These are phyloP conservation scores for Mariannaea sp. DNA, from an alignment of 2,329 filamentous ascomycete species.

Conservation along the genomic window DNA sequence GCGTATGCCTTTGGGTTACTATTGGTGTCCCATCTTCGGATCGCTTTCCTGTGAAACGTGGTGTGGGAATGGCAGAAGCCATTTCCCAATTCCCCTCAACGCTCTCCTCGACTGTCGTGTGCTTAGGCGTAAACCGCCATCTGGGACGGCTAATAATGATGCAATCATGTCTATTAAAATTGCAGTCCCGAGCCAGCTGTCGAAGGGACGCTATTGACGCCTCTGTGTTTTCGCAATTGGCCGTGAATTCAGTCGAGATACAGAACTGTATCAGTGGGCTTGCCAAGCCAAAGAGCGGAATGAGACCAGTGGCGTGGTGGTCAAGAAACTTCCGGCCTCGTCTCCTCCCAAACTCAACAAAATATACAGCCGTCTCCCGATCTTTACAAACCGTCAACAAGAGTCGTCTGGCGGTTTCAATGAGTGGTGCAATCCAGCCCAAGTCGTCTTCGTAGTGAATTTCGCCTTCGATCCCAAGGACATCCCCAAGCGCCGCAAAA, in stretches of 20 bases:
- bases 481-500: neutral
- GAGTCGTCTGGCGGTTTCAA: neutral
- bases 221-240: neutral
- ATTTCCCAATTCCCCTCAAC: neutral
- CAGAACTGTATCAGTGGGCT: neutral
- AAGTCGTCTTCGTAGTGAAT: neutral
- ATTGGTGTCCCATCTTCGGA: neutral
- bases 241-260: neutral
- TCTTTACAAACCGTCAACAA: neutral
- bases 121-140: neutral
- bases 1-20: neutral
- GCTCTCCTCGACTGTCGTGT: neutral
- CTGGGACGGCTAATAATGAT: neutral
- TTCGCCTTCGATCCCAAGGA: neutral
- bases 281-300: neutral
- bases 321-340: neutral
- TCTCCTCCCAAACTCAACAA: neutral
- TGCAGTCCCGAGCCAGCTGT: neutral
- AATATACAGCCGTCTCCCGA: neutral
- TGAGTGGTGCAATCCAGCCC: neutral
- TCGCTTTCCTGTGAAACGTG: neutral
- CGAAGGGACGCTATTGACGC: neutral
- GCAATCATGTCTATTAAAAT: neutral
- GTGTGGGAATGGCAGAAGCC: neutral
- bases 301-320: neutral